Base-by-base conservation (phyloP, 2,329 filamentous ascomycete species). In the Colletotrichum liaoningense region DNA sequence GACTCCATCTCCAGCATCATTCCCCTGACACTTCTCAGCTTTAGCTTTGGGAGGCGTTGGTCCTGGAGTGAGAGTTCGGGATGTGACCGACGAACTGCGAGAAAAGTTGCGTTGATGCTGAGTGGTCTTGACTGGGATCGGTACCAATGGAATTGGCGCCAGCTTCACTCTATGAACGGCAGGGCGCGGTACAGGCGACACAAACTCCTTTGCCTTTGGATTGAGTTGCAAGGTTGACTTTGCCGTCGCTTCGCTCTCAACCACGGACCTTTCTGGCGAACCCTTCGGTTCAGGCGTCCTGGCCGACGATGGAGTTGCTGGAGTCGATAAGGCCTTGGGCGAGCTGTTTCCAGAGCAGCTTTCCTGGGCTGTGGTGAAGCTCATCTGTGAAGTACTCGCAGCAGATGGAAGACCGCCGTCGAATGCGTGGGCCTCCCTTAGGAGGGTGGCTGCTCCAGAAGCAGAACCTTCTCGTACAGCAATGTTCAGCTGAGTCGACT, bases 171-270 rank as follows among this genome's bases (percentile, higher is more conserved):
- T 19, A 19, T 2, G 26, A 28, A 19, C 30, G 28, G 26, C 60
- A 67, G 55, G 12, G 16, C 14, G 49, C 9, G 26, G 14, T 60
- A 19, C 14, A 26, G 67, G 60, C 26, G 70, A 66, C 14, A 64
- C 19, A 38, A 70, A 71, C 19, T 65, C 70, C 24, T 70, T 70
- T 33, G 67, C 67, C 28, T 42, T n/a, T 12, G 70, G 60, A n/a
- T 73, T 73, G 11, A 66, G 65, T 12, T 26, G 33, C 4, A 30
- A n/a, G 6, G 42, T 54, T 16, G 55, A 12, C 12, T 60, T 59
- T 38, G 56, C 24, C 14, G 62, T 38, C 33, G 30, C 33, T 19
- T 33, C 68, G 5, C 24, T 12, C 24, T 19, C 30, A 42, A n/a
- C 42, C 4, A 3, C 28, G 49, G 42, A n/a, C 6, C 12, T 11